A percentile compares a stretch with the other conserved stretches of the same genome.
phyloP scores from a whole-genome alignment of 257 asterid species.

The Handroanthus guayacan region DNA sequence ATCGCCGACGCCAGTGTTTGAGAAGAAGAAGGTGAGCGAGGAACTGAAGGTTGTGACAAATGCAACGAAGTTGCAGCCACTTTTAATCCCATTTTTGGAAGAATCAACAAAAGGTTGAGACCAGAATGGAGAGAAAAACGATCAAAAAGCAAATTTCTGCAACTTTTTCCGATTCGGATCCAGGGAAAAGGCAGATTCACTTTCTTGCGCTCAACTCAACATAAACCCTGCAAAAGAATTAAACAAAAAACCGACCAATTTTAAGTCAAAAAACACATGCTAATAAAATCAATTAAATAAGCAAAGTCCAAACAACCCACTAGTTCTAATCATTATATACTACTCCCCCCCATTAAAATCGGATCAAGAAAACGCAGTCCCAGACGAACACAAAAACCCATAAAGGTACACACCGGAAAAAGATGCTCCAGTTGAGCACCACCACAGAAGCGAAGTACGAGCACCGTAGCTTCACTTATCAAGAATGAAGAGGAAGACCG shows the following conservation, averaged over 20 bases:
- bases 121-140: conserved; percentile 10
- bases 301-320: conserved; percentile 24
- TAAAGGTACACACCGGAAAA: conserved; percentile 32
- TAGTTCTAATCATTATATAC: conserved; percentile 42
- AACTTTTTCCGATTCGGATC: conserved; percentile 42
- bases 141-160: conserved; percentile 22
- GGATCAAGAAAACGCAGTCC: conserved; percentile 57
- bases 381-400: conserved; percentile 37
- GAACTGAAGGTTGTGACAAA: conserved; percentile 73
- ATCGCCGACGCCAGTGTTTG: conserved; percentile 70
- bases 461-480: conserved; percentile 61
- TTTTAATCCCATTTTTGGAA: conserved; percentile 64
- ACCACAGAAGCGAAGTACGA: conserved; percentile 36
- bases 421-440: conserved; percentile 30
- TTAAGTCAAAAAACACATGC: conserved; percentile 35
- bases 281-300: conserved; percentile 18
- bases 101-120: background rate
- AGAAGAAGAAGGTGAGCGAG: conserved; percentile 79
- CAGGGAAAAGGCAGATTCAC: conserved; percentile 26
- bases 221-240: conserved; percentile 53
- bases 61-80: conserved; percentile 64
- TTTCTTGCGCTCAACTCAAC: conserved; percentile 42
- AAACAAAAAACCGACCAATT: conserved; percentile 44
- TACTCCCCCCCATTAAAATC: conserved; percentile 49
- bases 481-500: conserved; percentile 33